Base-by-base conservation (phyloP, 805 yeast species). In the Hanseniaspora mollemarum region DNA sequence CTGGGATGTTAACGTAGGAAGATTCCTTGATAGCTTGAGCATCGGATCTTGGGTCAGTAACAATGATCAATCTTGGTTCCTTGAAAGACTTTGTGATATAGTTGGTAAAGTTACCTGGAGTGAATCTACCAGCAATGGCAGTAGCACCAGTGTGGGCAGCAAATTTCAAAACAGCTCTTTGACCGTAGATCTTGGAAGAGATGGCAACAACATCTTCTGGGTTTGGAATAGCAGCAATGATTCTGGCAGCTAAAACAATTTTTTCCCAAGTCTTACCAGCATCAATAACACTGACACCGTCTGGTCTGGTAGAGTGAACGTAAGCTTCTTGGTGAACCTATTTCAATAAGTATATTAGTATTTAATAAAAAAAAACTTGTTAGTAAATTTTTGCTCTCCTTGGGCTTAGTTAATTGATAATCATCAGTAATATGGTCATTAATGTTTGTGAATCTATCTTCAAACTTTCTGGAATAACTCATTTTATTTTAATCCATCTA, bases 91-190 rank as follows among this genome's bases (percentile, higher is more conserved):
- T 90, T 76, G 98, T 92, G 80, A 90, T 92, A 80, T 92, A 92
- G 81, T 92, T 92, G 73, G 99, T 92, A 92, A 92, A 92, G 79
- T 84, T 82, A 86, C 99, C 99, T 77, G 99, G 99, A 67, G 98
- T 92, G 85, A 92, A 92, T 80, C 99, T 87, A 77, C 99, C 99
- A 67, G 98, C 99, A 77, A 92, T 90, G 72, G 99, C 88, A 65
- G 97, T 90, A 64, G 98, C 96, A 75, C 97, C 97, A 67, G 97
- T 88, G 88, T 92, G 97, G 67, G 96, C 86, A 71, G 99, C 96
- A 71, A 83, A 92, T 80, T 92, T 92, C 75, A 92, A 83, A 64
- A 90, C 99, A 70, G 98, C 99, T 81, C 99, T 92, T 80, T 92
- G 99, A 71, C 98, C 99, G 77, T 85, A 90, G 67, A 96, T 88